Base-by-base conservation (phyloP, 2,329 filamentous ascomycete species). In the Penicillium sp. region DNA sequence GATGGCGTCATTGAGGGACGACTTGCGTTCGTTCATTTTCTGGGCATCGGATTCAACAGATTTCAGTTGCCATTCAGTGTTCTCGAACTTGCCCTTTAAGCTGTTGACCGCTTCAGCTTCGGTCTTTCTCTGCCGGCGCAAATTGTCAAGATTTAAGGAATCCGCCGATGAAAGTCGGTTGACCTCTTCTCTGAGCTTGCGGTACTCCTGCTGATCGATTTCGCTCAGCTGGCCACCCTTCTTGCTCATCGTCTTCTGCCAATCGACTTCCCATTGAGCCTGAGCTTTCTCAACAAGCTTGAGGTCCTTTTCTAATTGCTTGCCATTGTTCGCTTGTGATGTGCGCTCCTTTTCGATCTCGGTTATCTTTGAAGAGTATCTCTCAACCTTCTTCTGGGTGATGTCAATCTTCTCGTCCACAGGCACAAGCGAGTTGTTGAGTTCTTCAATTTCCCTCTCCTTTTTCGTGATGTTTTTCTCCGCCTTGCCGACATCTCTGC, bases 351-450 rank as follows among this genome's bases (percentile, higher is more conserved):
- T 91, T 47, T 80, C 80, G 35, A 96, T 85, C 24, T 86, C 84
- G 3, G 84, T 81, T 46, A 92, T 86, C 56, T 89, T 85, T 38
- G 81, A 82, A 57, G 86, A 82, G 55, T 89, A 84, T 58, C 82
- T 85, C 49, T 87, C 84, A 37, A 91, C 81, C 60, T 92, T 88
- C 60, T 84, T 83, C 14, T 81, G 85, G 7, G 89, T 89, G 60
- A 96, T 87, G 48, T 86, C 83, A 38, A 99, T 89, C 77, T 97
- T 97, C 73, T 97, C 92, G 50, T 96, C 88, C 57, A 97, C 86
- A 0, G 94, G 94, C 8, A 97, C 86, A 5, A 99, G 82, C 35
- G 85, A 86, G 69, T 92, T 95, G 65, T 92, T 87, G 63, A 89
- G 88, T 57, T 94, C 89, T 66, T 97, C 91, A 22, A 97, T 88